Base-by-base conservation (phyloP, 345 rosid species). In the Citrus glauca region DNA sequence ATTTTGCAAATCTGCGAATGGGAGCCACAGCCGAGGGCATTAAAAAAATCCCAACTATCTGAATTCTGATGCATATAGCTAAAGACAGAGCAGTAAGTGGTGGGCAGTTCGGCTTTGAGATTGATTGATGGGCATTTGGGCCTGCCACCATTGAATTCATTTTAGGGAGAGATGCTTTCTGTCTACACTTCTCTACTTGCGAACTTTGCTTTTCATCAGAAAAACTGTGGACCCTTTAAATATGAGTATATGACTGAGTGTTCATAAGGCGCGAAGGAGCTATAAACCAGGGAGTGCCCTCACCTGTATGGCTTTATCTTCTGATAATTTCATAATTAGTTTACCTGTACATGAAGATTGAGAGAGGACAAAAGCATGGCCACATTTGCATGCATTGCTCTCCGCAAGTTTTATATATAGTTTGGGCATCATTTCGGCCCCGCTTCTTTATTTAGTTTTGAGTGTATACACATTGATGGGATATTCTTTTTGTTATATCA, bases 81-180 rank as follows among this genome's bases (percentile, higher is more conserved):
- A 66, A 33, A 22, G 76, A 68, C 78, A 69, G 19, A 37, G 57
- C 60, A 76, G 55, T 32, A 28, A 65, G 77, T 65, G 63, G 38
- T 71, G 28, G 53, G 19, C 72, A 48, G 2, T 53, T 53, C 7
- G 50, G 50, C 13, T 63, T 40, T 73, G 69, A 0, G 75, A 74
- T 70, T 80, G 84, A 84, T 84, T 84, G 80, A 71, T 74, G 72
- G 33, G 56, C 69, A 71, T 40, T 71, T 61, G 71, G 75, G 76
- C 78, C 76, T 61, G 30, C 28, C 66, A 48, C 81, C 61, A 38
- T 25, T 66, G 28, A 17, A 65, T 35, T 69, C 32, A 22, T 55
- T 55, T 24, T 24, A 28, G 65, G 70, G 10, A 33, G 37, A 69
- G 81, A 77, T 80, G 79, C 71, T 66, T 65, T 74, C 37, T 70